These are phyloP conservation scores for Polytrichum commune DNA, from an alignment of 225 moss, liverwort and hornwort species.

Conservation along the genomic window DNA sequence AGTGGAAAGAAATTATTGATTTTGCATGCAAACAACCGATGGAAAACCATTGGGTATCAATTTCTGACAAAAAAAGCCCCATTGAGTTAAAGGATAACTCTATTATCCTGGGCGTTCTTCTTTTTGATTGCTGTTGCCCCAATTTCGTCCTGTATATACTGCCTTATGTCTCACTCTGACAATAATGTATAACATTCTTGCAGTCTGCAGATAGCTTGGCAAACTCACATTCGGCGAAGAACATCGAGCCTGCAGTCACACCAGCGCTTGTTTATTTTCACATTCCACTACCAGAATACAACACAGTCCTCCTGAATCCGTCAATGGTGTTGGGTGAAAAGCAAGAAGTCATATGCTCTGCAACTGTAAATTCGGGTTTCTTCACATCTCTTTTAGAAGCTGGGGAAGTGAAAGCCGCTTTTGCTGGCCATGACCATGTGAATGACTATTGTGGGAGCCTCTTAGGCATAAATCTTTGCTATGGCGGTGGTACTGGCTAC, in stretches of 20 bases:
- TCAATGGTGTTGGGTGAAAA: constrained; percentile 66
- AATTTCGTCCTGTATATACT: too few species aligned
- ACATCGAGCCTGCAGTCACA: constrained; percentile 28
- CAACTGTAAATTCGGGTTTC: constrained; percentile 90
- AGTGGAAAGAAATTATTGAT: too few species aligned
- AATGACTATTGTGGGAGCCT: constrained; percentile 90
- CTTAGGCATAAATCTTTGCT: constrained; percentile 88
- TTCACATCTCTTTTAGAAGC: constrained; percentile 77
- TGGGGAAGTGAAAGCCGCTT: constrained; percentile 88
- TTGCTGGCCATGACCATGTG: constrained; percentile 94
- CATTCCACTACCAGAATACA: constrained; percentile 93
- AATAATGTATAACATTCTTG: constrained; percentile 1
- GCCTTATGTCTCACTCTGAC: too few species aligned
- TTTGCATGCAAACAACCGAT: too few species aligned
- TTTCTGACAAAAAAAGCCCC: too few species aligned
- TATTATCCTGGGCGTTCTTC: too few species aligned
- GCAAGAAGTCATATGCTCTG: constrained; percentile 71
- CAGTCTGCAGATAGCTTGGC: constrained; percentile 40
- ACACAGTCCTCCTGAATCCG: constrained; percentile 58
- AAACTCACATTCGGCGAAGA: constrained; percentile 24
- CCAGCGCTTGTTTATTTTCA: constrained; percentile 94
- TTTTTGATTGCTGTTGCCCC: too few species aligned
- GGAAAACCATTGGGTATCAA: too few species aligned
- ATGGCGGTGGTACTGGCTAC: constrained; percentile 92
- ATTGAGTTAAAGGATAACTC: too few species aligned